These are phyloP conservation scores for Forsythia viridissima DNA, from an alignment of 257 asterid species.

Conservation along the genomic window DNA sequence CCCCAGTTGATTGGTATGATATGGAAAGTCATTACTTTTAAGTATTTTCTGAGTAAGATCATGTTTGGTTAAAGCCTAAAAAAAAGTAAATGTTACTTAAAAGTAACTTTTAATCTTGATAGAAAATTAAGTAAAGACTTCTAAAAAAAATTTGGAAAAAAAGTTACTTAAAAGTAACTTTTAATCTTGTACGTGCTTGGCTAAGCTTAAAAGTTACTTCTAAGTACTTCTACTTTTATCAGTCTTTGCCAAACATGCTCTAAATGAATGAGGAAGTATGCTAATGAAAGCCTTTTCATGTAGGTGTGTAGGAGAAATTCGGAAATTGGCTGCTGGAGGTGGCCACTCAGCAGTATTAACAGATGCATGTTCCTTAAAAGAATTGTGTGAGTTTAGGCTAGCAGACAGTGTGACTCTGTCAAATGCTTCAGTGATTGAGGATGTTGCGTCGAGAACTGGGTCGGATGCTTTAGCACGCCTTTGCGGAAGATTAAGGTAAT, in stretches of 20 bases:
- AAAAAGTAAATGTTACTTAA: not conserved
- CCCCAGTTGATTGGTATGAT: conserved; percentile 94
- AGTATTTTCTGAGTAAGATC: not conserved
- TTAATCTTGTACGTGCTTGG: not conserved
- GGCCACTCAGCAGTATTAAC: conserved; percentile 96
- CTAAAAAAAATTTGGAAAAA: not conserved
- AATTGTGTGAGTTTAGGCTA: conserved; percentile 80
- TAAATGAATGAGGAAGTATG: not conserved
- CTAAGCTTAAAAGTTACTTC: not conserved
- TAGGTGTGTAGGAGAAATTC: conserved; percentile 94
- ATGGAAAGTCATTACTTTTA: not conserved
- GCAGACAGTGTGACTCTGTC: conserved; percentile 63
- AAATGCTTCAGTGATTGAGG: conserved; percentile 76
- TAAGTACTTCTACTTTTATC: not conserved
- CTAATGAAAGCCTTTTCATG: conserved; percentile 15
- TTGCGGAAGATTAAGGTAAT: conserved; percentile 78
- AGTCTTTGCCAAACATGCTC: not conserved
- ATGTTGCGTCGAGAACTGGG: conserved; percentile 81
- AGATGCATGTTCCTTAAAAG: conserved; percentile 93
- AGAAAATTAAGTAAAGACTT: not conserved
- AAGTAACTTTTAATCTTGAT: no score
- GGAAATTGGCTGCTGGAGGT: conserved; percentile 91
- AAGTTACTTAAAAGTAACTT: not conserved
- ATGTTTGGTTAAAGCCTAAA: not conserved
- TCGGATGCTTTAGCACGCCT: conserved; percentile 87